phyloP scores from a whole-genome alignment of 345 rosid species.

The Excoecaria agallocha region DNA sequence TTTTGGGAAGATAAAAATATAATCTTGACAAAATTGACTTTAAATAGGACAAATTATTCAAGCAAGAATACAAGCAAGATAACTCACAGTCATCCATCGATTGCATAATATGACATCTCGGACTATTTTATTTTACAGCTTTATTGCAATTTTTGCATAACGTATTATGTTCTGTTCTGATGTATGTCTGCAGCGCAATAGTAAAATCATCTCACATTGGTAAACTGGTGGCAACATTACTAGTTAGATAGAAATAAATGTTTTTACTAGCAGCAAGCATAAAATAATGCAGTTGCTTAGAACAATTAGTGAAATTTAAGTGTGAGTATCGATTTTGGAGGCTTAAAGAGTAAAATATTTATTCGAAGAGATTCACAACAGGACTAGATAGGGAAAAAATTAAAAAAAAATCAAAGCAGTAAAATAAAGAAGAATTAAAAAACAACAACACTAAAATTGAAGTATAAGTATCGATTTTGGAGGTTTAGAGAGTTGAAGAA shows the following conservation, averaged over 20 bases:
- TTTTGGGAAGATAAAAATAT: neutral
- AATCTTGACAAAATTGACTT: neutral
- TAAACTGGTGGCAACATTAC: conserved; percentile 3
- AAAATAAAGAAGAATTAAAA: no score
- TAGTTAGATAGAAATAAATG: neutral
- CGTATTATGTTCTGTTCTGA: conserved; percentile 36
- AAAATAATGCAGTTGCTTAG: neutral
- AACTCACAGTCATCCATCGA: conserved; percentile 62
- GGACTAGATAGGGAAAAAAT: no score
- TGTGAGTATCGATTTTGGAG: no score
- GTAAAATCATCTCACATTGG: neutral
- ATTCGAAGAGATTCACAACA: no score
- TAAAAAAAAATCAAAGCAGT: no score
- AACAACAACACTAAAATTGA: no score
- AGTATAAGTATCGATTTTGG: no score
- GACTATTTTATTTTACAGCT: conserved; percentile 50
- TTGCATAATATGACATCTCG: conserved; percentile 81
- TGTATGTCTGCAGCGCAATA: conserved; percentile 41
- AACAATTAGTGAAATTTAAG: neutral
- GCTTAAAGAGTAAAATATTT: no score
- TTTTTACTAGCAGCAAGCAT: neutral
- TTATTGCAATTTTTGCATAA: conserved; percentile 64
- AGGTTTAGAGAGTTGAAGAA: no score
- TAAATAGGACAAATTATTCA: conserved; percentile 7
- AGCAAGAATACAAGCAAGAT: conserved; percentile 2